Conservation (phyloP, 495 filamentous ascomycete genomes). For the Rostrohypoxylon terebratum region DNA sequence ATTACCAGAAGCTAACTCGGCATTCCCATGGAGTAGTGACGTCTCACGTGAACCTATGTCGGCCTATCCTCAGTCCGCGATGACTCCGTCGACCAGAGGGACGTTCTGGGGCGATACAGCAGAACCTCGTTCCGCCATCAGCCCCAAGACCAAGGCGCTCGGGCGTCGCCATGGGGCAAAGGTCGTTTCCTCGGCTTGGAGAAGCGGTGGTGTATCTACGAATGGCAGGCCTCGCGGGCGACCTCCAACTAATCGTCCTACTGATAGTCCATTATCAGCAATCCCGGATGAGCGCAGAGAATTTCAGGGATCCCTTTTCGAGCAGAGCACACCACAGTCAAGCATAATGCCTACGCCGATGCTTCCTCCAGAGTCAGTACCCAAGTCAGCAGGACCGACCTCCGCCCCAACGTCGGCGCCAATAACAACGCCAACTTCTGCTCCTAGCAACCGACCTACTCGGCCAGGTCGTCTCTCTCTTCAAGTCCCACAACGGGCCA, state of each 20-base stretch:
- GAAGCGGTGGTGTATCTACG: conserved; percentile 71
- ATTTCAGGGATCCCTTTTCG: conserved; percentile 48
- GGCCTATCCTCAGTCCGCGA: conserved; percentile 84
- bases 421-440: conserved; percentile 42
- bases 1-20: conserved; percentile 39
- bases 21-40: conserved; percentile 56
- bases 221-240: conserved; percentile 84
- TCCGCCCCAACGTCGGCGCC: conserved; percentile 35
- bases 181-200: conserved; percentile 95
- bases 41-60: conserved; percentile 68
- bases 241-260: conserved; percentile 78
- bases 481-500: conserved; percentile 81
- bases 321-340: conserved; percentile 34
- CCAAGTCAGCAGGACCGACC: conserved; percentile 46
- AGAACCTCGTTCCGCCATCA: conserved; percentile 78
- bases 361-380: conserved; percentile 45
- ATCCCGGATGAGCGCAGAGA: conserved; percentile 71
- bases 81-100: conserved; percentile 67
- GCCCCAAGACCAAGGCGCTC: conserved; percentile 68
- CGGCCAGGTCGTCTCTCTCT: conserved; percentile 73
- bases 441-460: conserved; percentile 37
- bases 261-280: conserved; percentile 85
- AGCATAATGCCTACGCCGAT: conserved; percentile 38
- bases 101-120: conserved; percentile 61
- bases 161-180: conserved; percentile 84